Evolutionary conservation across 1,139 yeast species (phyloP), one percentile per base, ranked within the genome.

Genomic region (Suhomyces taliae): DNA sequence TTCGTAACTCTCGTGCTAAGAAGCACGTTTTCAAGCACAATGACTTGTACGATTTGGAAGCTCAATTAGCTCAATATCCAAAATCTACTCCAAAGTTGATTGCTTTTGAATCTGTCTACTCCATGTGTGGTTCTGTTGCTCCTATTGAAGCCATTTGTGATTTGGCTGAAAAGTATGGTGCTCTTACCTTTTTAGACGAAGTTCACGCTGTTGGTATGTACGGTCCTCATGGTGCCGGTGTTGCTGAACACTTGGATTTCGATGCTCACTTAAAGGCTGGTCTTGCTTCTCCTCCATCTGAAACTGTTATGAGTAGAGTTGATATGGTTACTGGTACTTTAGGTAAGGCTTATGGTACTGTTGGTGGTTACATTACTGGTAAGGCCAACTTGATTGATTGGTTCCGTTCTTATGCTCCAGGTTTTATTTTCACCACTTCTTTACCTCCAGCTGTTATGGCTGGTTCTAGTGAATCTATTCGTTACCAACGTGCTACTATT

Each of bases 191-290:
- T 69, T 78, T 95, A 65, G 99, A 93, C 67, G 99, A 93, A 70
- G 99, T 93, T 40, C 99, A 93, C 64, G 98, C 99, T 38, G 98
- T 95, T 45, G 99, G 99, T 47, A 82, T 93, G 87, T 93, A 93
- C 66, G 99, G 99, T 61, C 98, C 99, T 51, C 97, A 89, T 62
- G 99, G 99, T 62, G 99, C 97, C 37, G 99, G 99, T 72, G 98
- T 93, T 47, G 97, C 98, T 43, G 99, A 95, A 70, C 99, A 93
- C 66, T 77, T 87, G 62, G 88, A 93, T 69, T 91, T 90, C 61
- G 88, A 88, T 41, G 83, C 84, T 51, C 96, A 90, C 65, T 78
- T 86, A 65, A 74, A 79, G 54, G 64, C 81, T 12, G 95, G 95
- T 58, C 75, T 84, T 53, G 76, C 78, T 8, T 71, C 82, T n/a